phyloP scores from a whole-genome alignment of 1,139 yeast genomes.

The Nakaseomyces kungkrabaensis region DNA sequence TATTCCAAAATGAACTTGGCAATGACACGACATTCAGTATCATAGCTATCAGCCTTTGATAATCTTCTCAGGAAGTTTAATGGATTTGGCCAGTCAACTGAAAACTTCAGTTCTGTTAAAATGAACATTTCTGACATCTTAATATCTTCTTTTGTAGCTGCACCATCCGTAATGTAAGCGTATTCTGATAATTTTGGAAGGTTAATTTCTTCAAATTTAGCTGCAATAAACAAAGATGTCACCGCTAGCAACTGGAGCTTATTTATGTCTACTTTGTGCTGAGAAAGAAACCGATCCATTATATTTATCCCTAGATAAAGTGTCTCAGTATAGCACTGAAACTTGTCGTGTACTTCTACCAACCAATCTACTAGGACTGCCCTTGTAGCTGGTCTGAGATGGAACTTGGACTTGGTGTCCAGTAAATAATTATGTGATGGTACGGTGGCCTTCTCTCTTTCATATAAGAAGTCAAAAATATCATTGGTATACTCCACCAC shows the following conservation, averaged over 20 bases:
- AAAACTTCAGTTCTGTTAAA: slow-evolving; percentile 63
- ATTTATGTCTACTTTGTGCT: slow-evolving; percentile 66
- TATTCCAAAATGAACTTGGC: slow-evolving; percentile 85
- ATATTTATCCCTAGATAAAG: slow-evolving; percentile 75
- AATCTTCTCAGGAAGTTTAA: slow-evolving; percentile 87
- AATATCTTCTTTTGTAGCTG: slow-evolving; percentile 76
- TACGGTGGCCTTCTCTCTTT: slow-evolving; percentile 58
- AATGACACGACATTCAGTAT: slow-evolving; percentile 76
- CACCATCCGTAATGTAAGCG: slow-evolving; percentile 79
- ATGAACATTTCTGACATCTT: slow-evolving; percentile 79
- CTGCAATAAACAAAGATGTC: slow-evolving; percentile 82
- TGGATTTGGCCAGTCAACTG: slow-evolving; percentile 85
- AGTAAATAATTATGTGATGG: slow-evolving; percentile 62
- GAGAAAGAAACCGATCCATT: slow-evolving; percentile 82
- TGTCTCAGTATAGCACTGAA: slow-evolving; percentile 81
- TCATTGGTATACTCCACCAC: slow-evolving; percentile 83
- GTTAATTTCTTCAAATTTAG: slow-evolving; percentile 91
- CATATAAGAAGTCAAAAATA: slow-evolving; percentile 67
- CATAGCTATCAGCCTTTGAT: slow-evolving; percentile 90
- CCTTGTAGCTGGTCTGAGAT: slow-evolving; percentile 74
- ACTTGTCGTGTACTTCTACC: slow-evolving; percentile 81
- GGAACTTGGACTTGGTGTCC: slow-evolving; percentile 34
- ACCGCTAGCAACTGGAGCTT: slow-evolving; percentile 84
- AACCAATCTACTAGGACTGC: slow-evolving; percentile 90
- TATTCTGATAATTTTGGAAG: slow-evolving; percentile 83